phyloP scores from a whole-genome alignment of 257 asterid genomes.

The Solanum pinnatisectum region DNA sequence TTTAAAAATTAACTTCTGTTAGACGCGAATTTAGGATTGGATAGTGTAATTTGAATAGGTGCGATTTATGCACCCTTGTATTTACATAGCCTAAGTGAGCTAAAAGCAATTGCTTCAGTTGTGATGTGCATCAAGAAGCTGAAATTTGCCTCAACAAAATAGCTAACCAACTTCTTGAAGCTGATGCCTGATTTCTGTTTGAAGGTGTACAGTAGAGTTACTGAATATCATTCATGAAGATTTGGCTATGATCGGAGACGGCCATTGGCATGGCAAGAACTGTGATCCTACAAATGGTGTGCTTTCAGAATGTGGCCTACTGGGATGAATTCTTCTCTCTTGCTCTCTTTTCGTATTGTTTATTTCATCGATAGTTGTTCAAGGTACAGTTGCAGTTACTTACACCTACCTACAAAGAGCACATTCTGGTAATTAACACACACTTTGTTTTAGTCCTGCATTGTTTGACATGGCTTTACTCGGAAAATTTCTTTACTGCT shows the following conservation, averaged over 20 bases:
- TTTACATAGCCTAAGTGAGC: not conserved
- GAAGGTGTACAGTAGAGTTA: not conserved
- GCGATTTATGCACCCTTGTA: not conserved
- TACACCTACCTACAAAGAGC: not conserved
- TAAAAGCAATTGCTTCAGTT: not conserved
- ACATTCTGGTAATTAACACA: not conserved
- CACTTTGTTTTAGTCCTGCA: not conserved
- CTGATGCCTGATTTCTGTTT: not conserved
- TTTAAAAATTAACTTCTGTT: not conserved
- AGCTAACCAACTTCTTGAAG: not conserved
- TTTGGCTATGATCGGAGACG: not conserved
- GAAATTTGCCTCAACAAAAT: not conserved
- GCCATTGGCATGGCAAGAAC: not conserved
- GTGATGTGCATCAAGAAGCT: not conserved
- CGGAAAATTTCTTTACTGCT: not conserved
- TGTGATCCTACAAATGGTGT: not conserved
- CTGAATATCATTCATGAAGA: not conserved
- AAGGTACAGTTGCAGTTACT: not conserved
- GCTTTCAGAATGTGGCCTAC: not conserved
- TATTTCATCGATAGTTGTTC: not conserved
- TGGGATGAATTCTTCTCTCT: not conserved
- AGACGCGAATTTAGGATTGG: not conserved
- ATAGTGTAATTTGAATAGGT: not conserved
- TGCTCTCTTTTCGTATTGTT: not conserved
- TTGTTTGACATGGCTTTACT: not conserved